Percentiles rank a stretch among this genome's conserved stretches.
These are phyloP conservation scores for Eucalyptus leucophloia DNA, from an alignment of 345 rosid genomes.

Conservation along the genomic window DNA sequence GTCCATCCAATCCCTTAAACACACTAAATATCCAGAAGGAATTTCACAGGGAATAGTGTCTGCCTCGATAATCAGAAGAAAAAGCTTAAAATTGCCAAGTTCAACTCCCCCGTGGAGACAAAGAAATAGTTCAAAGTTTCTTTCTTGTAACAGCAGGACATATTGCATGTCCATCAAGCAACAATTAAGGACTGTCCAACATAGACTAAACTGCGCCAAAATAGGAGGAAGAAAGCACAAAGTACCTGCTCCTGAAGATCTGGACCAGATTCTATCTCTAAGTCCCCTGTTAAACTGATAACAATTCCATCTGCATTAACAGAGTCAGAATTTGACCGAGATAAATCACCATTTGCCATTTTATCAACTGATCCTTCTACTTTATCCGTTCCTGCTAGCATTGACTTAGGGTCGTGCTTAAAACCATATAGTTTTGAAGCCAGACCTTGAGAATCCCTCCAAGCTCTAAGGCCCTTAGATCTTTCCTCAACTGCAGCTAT, in stretches of 20 bases:
- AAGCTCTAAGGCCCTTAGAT: conserved; percentile 87
- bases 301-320: conserved; percentile 65
- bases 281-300: conserved; percentile 59
- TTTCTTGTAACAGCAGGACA: background rate
- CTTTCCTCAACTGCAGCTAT: conserved; percentile 79
- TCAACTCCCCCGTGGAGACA: background rate
- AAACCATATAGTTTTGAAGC: conserved; percentile 88
- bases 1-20: background rate
- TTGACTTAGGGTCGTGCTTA: conserved; percentile 66
- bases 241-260: conserved; percentile 91
- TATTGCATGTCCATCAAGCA: background rate
- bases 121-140: background rate
- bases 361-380: conserved; percentile 2
- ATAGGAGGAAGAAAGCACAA: background rate
- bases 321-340: conserved; percentile 68
- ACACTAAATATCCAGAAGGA: background rate
- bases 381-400: conserved; percentile 45
- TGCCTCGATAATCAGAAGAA: background rate
- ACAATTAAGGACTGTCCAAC: background rate
- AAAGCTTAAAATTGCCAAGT: background rate
- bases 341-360: conserved; percentile 46
- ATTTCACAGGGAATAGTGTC: background rate
- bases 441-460: conserved; percentile 82
- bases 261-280: conserved; percentile 58
- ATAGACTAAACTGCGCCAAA: background rate